A percentile compares a stretch with the other conserved stretches of the same genome.
These are phyloP conservation scores for Limnanthes douglasii DNA, from an alignment of 345 rosid species.

Conservation along the genomic window DNA sequence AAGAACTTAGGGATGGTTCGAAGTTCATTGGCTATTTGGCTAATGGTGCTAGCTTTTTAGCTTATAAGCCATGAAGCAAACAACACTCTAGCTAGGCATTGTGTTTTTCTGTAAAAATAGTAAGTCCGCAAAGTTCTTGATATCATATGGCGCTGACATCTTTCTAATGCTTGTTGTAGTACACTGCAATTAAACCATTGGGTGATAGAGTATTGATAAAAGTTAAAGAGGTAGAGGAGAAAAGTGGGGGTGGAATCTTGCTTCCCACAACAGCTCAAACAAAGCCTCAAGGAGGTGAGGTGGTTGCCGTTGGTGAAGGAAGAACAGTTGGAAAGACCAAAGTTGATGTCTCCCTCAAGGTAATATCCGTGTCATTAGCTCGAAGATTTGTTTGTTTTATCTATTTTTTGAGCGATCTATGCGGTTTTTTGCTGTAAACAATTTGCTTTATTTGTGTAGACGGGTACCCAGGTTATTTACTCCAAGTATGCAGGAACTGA, in stretches of 20 bases:
- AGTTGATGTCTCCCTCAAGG: conserved; percentile 41
- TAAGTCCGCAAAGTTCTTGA: too few species aligned
- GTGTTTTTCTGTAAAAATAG: too few species aligned
- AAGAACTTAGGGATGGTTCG: too few species aligned
- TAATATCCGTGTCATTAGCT: conserved; percentile 6
- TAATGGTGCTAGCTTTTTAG: too few species aligned
- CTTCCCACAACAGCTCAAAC: conserved; percentile 73
- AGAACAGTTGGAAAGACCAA: conserved; percentile 48
- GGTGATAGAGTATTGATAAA: conserved; percentile 88
- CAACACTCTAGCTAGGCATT: too few species aligned
- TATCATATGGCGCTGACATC: too few species aligned
- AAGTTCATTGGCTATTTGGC: too few species aligned
- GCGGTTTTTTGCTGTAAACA: not conserved
- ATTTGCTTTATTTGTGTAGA: conserved; percentile 20
- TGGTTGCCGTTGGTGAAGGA: conserved; percentile 87
- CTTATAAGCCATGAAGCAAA: too few species aligned
- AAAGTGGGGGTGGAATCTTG: conserved; percentile 69
- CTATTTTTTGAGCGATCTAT: too few species aligned
- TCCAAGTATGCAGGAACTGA: conserved; percentile 94
- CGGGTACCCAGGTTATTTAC: conserved; percentile 64
- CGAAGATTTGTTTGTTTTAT: not conserved
- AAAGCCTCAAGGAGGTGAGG: conserved; percentile 91
- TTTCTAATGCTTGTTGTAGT: too few species aligned
- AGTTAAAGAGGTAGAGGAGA: conserved; percentile 71
- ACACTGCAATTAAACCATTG: conserved; percentile 64